Evolutionary conservation across 2,329 filamentous ascomycete species (phyloP), one percentile per base, ranked within the genome.

Genomic region (Neonectria hederae): DNA sequence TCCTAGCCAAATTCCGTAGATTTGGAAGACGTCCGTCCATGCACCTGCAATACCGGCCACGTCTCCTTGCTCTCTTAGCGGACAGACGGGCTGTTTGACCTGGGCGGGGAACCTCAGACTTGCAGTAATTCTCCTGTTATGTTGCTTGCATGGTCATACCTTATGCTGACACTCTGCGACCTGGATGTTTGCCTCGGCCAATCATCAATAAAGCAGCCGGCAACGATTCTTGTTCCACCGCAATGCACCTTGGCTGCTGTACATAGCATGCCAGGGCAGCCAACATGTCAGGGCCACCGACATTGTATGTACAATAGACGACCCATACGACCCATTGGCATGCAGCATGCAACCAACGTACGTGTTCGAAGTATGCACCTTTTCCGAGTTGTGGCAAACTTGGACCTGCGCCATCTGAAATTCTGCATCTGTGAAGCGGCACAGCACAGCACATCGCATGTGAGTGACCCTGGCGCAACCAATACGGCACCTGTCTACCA

Each of bases 71-170:
- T n/a, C 4, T n/a, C 19, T 26, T 17, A 51, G 30, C 26, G 22
- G 19, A 10, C 13, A 21, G 26, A 32, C 28, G n/a, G 48, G n/a
- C 2, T 14, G 46, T 51, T 51, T 51, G 48, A 21, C 9, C n/a
- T 22, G 10, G 48, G n/a, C 48, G 48, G 48, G 48, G 48, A 51
- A 51, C 48, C 48, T 28, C 28, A 51, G 48, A 30, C 46, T 10
- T 19, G 26, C 24, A n/a, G 14, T 4, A n/a, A n/a, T n/a, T n/a
- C n/a, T n/a, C n/a, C n/a, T n/a, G n/a, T n/a, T n/a, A n/a, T n/a
- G n/a, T n/a, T n/a, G n/a, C n/a, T n/a, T n/a, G n/a, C n/a, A n/a
- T n/a, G n/a, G n/a, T n/a, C n/a, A n/a, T n/a, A n/a, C n/a, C n/a
- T n/a, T n/a, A n/a, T n/a, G 45, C 45, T n/a, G 30, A 32, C 30